Evolutionary conservation across 768 basidiomycete species (phyloP).

Genomic region (Lentinula sp.): DNA sequence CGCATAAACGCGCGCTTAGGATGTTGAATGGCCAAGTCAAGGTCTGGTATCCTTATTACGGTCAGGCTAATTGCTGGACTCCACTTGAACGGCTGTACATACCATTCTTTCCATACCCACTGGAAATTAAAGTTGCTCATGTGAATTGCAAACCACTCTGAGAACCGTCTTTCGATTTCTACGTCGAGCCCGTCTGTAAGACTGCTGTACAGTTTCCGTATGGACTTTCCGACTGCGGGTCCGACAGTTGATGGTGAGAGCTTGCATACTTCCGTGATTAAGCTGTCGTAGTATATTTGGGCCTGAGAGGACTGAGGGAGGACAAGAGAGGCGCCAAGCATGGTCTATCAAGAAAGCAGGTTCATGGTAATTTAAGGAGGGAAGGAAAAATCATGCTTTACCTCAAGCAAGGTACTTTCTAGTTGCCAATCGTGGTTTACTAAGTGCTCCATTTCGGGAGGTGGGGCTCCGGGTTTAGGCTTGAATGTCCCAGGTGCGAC

Average conservation of each 20-base stretch:
- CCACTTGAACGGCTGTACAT: slow-evolving; percentile 15
- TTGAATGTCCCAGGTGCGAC: slow-evolving; percentile 80
- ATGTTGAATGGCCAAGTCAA: slow-evolving; percentile 66
- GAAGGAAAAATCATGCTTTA: slow-evolving; percentile 19
- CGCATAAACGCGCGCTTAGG: slow-evolving; percentile 88
- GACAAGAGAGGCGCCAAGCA: slow-evolving; percentile 68
- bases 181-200: slow-evolving; percentile 87
- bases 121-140: slow-evolving; percentile 97
- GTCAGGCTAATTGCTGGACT: background rate
- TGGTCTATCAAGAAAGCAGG: slow-evolving; percentile 36
- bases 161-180: slow-evolving; percentile 73
- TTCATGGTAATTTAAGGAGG: background rate
- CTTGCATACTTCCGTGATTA: slow-evolving; percentile 93
- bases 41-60: slow-evolving; percentile 72
- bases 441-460: slow-evolving; percentile 41
- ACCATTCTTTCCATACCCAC: slow-evolving; percentile 99
- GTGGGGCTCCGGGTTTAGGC: slow-evolving; percentile 54
- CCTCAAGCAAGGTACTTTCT: slow-evolving; percentile 87
- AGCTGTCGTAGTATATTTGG: slow-evolving; percentile 77
- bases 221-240: slow-evolving; percentile 93
- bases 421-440: slow-evolving; percentile 77
- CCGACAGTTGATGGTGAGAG: slow-evolving; percentile 89
- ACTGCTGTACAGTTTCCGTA: slow-evolving; percentile 74
- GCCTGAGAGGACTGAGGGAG: slow-evolving; percentile 76
- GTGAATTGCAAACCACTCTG: slow-evolving; percentile 94